Base-by-base conservation (phyloP, 1,284 basidiomycete species). In the Gymnopus androsaceus region DNA sequence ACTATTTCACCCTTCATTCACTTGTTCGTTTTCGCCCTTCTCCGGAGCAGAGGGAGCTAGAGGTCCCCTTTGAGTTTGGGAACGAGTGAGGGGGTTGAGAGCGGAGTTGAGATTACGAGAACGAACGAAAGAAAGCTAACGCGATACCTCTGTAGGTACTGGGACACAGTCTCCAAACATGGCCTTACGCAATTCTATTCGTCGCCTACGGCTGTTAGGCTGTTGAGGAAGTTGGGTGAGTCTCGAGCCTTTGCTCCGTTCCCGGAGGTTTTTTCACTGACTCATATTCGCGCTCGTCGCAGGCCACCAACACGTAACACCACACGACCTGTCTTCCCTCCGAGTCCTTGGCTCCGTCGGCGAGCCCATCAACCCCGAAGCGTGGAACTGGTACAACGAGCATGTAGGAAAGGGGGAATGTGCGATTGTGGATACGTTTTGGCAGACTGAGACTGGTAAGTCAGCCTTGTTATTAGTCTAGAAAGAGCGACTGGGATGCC, bases 311-410 rank as follows among this genome's bases (percentile, higher is more conserved):
- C 90, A 95, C 70, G 92, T 96, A 61, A 81, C 92, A 69, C 79
- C 83, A 36, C 83, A 95, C 75, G 94, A 98, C 72, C 82, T 98
- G 33, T 85, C 81, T 64, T 85, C 84, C 31, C 75, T 99, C 58
- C 87, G 96, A 59, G 90, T 97, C 19, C 80, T 99, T 37, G 96
- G 96, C 30, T 88, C 83, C 57, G 96, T 99, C 54, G 97, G 96
- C 53, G 96, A 99, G 77, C 97, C 97, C 5, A 98, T 99, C 80
- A 98, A 98, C 76, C 95, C 96, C 27, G 96, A 98, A 72, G 97
- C 96, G 3, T 98, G 97, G 96, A 85, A 95, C 68, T 98, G 96
- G 96, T 98, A 96, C 78, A 92, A 94, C 73, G 94, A 98, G 67
- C 85, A 94, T 69, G 95, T 98, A 55, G 97, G 96, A 28, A 83